Percentiles rank a stretch among this genome's conserved stretches.
phyloP scores from a whole-genome alignment of 176 grass and related monocot species.

The Avena eriantha region DNA sequence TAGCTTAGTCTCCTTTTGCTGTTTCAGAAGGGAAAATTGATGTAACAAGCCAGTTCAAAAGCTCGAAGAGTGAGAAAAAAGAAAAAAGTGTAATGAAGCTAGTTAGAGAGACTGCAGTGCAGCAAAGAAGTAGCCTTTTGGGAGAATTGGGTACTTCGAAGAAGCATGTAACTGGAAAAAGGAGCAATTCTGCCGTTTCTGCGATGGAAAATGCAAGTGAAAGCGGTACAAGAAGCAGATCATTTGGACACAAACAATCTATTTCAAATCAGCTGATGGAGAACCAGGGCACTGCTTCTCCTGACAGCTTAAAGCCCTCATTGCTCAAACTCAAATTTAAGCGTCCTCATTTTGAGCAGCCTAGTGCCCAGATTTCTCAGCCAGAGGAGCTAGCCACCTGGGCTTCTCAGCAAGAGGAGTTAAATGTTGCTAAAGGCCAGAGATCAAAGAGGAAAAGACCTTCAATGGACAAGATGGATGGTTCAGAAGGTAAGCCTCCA shows the following conservation, averaged over 20 bases:
- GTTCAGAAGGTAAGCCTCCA: constrained; percentile 40
- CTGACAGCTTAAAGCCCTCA: constrained; percentile 70
- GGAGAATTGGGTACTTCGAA: constrained; percentile 59
- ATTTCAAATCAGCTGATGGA: constrained; percentile 38
- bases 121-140: constrained; percentile 56
- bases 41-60: constrained; percentile 60
- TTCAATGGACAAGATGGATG: constrained; percentile 63
- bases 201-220: constrained; percentile 55
- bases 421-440: constrained; percentile 87
- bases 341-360: constrained; percentile 85
- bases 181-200: constrained; percentile 52
- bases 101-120: constrained; percentile 57
- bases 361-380: constrained; percentile 60
- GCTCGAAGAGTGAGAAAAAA: constrained; percentile 53
- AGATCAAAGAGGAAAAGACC: constrained; percentile 97
- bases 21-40: constrained; percentile 66
- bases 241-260: constrained; percentile 59
- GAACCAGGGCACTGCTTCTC: constrained; percentile 52
- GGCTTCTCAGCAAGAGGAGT: constrained; percentile 70
- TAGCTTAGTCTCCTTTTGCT: background rate
- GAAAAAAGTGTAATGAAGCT: constrained; percentile 66
- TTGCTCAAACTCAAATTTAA: constrained; percentile 99
- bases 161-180: constrained; percentile 61
- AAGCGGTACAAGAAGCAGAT: constrained; percentile 48
- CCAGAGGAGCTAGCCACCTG: constrained; percentile 54